These are phyloP conservation scores for Termitomyces sp. DNA, from an alignment of 768 basidiomycete genomes.

Conservation along the genomic window DNA sequence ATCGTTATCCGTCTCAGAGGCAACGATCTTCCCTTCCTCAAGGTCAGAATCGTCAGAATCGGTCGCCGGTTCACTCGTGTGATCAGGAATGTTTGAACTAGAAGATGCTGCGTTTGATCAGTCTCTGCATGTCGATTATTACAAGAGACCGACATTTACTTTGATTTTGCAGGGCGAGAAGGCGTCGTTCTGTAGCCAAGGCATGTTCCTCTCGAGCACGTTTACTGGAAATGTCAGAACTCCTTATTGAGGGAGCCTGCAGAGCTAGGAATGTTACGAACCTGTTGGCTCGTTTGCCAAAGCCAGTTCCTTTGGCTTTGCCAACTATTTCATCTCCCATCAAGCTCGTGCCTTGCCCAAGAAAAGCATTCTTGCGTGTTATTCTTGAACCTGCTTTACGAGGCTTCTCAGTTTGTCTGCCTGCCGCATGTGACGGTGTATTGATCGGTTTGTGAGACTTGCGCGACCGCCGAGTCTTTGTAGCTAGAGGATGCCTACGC, in stretches of 20 bases:
- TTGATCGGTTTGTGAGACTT: constrained; percentile 21
- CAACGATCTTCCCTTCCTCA: constrained; percentile 26
- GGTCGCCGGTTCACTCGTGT: constrained; percentile 21
- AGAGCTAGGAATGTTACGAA: constrained; percentile 16
- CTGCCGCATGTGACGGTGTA: constrained; percentile 51
- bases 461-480: constrained; percentile 33
- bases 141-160: constrained; percentile 14
- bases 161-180: constrained; percentile 37
- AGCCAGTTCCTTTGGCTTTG: constrained; percentile 47
- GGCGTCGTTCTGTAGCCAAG: constrained; percentile 60
- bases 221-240: constrained; percentile 41
- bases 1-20: constrained; percentile 36
- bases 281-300: constrained; percentile 69
- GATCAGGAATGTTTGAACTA: neutral
- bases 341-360: constrained; percentile 48
- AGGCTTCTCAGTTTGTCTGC: constrained; percentile 56
- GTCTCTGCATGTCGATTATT: neutral
- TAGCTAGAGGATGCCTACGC: constrained; percentile 47
- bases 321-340: constrained; percentile 32
- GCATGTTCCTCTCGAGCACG: constrained; percentile 77
- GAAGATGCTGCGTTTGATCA: neutral
- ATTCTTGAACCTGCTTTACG: constrained; percentile 72
- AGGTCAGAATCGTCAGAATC: constrained; percentile 12
- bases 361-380: constrained; percentile 53
- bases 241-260: neutral